These are phyloP conservation scores for Aspergillus baeticus DNA, from an alignment of 495 filamentous ascomycete species.

Conservation along the genomic window DNA sequence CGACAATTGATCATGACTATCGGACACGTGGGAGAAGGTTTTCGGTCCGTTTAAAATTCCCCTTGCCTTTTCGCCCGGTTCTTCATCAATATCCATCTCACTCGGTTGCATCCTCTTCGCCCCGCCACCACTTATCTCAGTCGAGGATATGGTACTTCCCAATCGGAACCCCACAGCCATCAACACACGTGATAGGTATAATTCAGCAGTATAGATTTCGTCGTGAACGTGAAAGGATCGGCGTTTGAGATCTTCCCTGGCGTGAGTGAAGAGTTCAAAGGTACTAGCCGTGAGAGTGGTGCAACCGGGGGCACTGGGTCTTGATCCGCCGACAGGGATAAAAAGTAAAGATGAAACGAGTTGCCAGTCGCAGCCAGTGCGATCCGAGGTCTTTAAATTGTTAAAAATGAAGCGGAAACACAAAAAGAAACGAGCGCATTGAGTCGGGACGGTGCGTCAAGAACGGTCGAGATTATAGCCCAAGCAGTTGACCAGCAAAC, in stretches of 20 bases:
- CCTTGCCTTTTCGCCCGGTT: conserved; percentile 19
- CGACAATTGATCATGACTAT: conserved; percentile 7
- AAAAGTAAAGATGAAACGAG: background rate
- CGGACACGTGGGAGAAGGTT: conserved; percentile 1
- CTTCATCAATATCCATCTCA: conserved; percentile 37
- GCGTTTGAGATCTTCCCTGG: background rate
- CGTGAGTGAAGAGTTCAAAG: background rate
- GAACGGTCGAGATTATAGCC: conserved; percentile 11
- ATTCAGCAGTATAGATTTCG: background rate
- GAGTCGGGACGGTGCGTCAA: background rate
- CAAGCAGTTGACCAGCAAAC: conserved; percentile 10
- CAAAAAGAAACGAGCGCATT: background rate
- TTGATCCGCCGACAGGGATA: background rate
- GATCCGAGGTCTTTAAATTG: conserved; percentile 21
- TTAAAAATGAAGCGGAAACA: background rate
- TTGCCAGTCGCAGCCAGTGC: conserved; percentile 3
- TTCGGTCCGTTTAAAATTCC: conserved; percentile 19
- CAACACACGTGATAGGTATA: background rate
- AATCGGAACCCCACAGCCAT: conserved; percentile 31
- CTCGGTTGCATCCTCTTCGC: conserved; percentile 17
- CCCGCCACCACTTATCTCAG: conserved; percentile 1
- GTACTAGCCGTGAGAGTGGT: background rate
- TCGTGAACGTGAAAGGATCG: background rate
- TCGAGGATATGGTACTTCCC: conserved; percentile 13
- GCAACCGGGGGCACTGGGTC: background rate